Base-by-base conservation (phyloP, 2,329 filamentous ascomycete genomes). In the Talaromyces amestolkiae region DNA sequence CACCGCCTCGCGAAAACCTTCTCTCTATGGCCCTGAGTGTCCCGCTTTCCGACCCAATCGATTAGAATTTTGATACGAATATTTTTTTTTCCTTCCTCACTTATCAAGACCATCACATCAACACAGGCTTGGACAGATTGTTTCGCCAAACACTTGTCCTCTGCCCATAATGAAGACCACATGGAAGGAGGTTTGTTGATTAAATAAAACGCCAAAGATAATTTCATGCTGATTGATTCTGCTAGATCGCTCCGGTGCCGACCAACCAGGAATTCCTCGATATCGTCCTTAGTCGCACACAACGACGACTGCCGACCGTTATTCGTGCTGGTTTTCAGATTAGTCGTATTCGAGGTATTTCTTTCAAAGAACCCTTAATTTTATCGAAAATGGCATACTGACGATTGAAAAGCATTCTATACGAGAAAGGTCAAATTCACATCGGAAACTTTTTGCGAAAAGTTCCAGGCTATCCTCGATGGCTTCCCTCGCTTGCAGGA, bases 361-460 rank as follows among this genome's bases (percentile, higher is more conserved):
- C 10, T 13, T 17, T 17, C 24, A n/a, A 22, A n/a, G 17, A n/a
- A 56, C 13, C 22, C 22, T 15, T 13, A 7, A 10, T 3, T n/a
- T 31, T 15, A 31, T 8, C 2, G 10, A 54, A 54, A 31, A 6
- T 2, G 22, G 22, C 39, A 41, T 19, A 19, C 56, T 59, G 45
- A 59, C 22, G 17, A 17, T 49, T 43, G 24, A 62, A 66, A 70
- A 89, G 90, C 87, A 59, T 98, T 98, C 82, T 98, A 98, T 80
- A 97, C 94, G 54, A 86, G 95, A 78, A 98, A 98, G 82, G 93
- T 97, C 85, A 98, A 98, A 81, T 99, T 93, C 81, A 97, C 95
- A 6, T 90, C 94, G 76, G 95, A 99, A 82, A 98, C 94, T 49
- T 97, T 97, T 80, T 89, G 89, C 70, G 95, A 99, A 79, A 98